Evolutionary conservation across 192 early-diverging fungal genomes (phyloP).

Genomic region (Gamsiella multidivaricata): DNA sequence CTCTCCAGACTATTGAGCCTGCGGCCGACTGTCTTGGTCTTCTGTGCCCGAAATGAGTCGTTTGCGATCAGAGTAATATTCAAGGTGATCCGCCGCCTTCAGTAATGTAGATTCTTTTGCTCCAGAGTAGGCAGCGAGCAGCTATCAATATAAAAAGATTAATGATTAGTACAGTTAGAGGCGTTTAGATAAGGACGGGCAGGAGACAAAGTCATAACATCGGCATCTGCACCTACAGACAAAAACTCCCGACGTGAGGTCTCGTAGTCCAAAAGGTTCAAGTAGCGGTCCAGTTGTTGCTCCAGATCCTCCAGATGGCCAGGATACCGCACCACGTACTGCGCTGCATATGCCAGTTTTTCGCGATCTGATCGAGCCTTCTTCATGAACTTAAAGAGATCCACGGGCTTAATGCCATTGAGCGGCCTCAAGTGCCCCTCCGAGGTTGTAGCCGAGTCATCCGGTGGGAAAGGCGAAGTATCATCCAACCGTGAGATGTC

Average conservation of each 20-base stretch:
- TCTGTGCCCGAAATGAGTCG: neutral
- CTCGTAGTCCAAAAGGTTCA: conserved; percentile 57
- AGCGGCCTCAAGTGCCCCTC: too few species aligned
- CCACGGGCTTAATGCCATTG: conserved; percentile 20
- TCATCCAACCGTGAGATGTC: neutral
- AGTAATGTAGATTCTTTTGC: neutral
- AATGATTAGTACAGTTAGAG: neutral
- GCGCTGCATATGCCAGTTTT: conserved; percentile 21
- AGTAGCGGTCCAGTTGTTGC: conserved; percentile 38
- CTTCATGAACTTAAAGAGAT: conserved; percentile 26
- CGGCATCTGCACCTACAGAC: conserved; percentile 32
- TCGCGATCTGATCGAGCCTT: conserved; percentile 31
- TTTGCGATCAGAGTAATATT: conserved; percentile 42
- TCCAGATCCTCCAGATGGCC: conserved; percentile 22
- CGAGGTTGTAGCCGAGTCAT: neutral
- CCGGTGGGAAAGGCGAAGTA: conserved; percentile 11
- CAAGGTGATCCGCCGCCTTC: conserved; percentile 7
- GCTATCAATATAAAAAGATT: conserved; percentile 13
- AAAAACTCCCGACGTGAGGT: conserved; percentile 47
- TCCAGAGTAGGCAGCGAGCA: conserved; percentile 17
- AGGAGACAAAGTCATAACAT: neutral
- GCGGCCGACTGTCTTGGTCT: too few species aligned
- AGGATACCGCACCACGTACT: conserved; percentile 31
- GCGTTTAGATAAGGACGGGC: neutral
- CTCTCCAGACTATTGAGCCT: too few species aligned